Percentiles rank a stretch among this genome's conserved stretches.
Evolutionary conservation across 768 basidiomycete species (phyloP).

Genomic region (Psilocybe cyanescens): DNA sequence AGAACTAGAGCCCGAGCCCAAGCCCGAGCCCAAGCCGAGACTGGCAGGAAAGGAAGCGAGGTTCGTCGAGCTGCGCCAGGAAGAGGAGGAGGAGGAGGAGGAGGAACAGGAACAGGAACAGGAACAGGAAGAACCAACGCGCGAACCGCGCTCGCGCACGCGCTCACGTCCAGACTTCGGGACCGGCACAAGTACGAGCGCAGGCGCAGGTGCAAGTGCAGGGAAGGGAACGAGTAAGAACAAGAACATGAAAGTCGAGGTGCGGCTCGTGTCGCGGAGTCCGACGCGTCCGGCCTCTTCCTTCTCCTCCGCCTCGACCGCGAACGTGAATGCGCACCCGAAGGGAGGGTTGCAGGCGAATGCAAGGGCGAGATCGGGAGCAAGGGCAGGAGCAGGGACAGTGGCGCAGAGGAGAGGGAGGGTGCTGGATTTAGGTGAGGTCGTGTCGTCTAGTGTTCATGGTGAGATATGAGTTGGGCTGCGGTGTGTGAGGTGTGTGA

Average conservation of each 20-base stretch:
- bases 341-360: slow-evolving; percentile 10
- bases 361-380: neutral
- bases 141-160: neutral
- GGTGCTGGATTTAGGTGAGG: slow-evolving; percentile 29
- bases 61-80: neutral
- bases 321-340: neutral
- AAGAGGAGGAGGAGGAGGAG: neutral
- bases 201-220: neutral
- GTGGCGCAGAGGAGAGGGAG: slow-evolving; percentile 13
- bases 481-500: too few relatives aligned
- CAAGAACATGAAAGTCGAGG: too few relatives aligned
- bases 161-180: neutral
- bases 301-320: too few relatives aligned
- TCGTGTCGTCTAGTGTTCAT: slow-evolving; percentile 39
- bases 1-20: neutral
- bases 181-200: neutral
- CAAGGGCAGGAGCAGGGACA: neutral
- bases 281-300: too few relatives aligned
- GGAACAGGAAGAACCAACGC: neutral
- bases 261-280: too few relatives aligned
- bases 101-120: too few relatives aligned
- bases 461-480: neutral
- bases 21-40: too few relatives aligned
- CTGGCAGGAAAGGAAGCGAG: neutral
- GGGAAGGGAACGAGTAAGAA: too few relatives aligned